These are phyloP conservation scores for Sporothrix brunneoviolacea DNA, from an alignment of 2,329 filamentous ascomycete species.

Conservation along the genomic window DNA sequence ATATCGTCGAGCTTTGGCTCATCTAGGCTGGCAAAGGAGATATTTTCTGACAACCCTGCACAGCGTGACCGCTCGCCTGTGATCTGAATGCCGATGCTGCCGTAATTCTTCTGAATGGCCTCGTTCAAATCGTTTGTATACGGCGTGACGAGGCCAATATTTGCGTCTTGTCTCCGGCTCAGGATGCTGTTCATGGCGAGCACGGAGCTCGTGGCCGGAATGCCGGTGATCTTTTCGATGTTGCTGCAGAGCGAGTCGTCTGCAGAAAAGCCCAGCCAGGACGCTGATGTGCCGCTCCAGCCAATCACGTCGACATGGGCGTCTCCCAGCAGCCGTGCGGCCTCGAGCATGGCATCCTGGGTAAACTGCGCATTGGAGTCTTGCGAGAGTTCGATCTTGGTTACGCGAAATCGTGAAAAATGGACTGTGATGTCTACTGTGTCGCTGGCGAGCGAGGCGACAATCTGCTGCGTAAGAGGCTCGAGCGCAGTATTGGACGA, in stretches of 20 bases:
- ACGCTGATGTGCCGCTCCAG: slow-evolving; percentile 32
- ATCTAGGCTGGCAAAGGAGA: slow-evolving; percentile 29
- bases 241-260: slow-evolving; percentile 32
- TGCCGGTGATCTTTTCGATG: slow-evolving; percentile 30
- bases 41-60: slow-evolving; percentile 27
- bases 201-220: slow-evolving; percentile 35
- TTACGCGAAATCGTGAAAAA: slow-evolving; percentile 37
- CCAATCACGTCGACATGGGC: slow-evolving; percentile 33
- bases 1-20: slow-evolving; percentile 21
- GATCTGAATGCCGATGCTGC: slow-evolving; percentile 26
- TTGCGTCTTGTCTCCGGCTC: slow-evolving; percentile 17
- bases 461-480: slow-evolving; percentile 32
- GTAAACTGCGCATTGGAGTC: slow-evolving; percentile 28
- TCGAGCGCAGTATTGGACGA: slow-evolving; percentile 39
- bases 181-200: slow-evolving; percentile 29
- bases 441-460: slow-evolving; percentile 23
- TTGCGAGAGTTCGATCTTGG: slow-evolving; percentile 29
- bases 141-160: slow-evolving; percentile 33
- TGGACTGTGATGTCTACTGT: slow-evolving; percentile 30
- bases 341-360: slow-evolving; percentile 24
- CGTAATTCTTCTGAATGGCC: slow-evolving; percentile 31
- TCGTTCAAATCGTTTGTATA: slow-evolving; percentile 35
- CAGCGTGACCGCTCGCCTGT: slow-evolving; percentile 20
- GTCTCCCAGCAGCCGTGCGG: slow-evolving; percentile 30
- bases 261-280: slow-evolving; percentile 34